These are phyloP conservation scores for Suhomyces sp. DNA, from an alignment of 805 yeast species.

Conservation along the genomic window DNA sequence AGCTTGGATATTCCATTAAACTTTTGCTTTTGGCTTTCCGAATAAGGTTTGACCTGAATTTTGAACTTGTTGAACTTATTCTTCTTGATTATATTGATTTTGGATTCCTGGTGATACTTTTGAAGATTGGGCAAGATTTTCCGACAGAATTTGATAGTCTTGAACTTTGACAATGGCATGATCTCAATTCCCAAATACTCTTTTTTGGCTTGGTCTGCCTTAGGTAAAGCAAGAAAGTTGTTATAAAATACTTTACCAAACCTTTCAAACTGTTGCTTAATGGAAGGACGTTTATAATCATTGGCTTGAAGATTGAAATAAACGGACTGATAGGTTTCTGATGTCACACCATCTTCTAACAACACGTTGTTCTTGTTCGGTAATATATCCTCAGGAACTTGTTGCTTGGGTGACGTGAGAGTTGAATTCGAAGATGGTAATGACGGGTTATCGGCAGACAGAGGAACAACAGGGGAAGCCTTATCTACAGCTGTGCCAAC, in stretches of 20 bases:
- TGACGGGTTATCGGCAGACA: background rate
- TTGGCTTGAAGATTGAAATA: conserved; percentile 46
- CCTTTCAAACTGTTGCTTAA: conserved; percentile 19
- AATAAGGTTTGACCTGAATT: conserved; percentile 52
- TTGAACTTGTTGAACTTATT: conserved; percentile 24
- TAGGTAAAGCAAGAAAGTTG: conserved; percentile 10
- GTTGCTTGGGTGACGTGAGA: background rate
- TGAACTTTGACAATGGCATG: conserved; percentile 25
- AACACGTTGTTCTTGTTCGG: conserved; percentile 46
- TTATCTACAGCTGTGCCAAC: background rate
- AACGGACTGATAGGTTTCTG: conserved; percentile 51
- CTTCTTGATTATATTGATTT: conserved; percentile 20
- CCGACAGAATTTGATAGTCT: conserved; percentile 28
- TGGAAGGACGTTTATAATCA: conserved; percentile 41
- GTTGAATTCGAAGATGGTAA: background rate
- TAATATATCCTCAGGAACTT: conserved; percentile 9
- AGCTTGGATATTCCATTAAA: conserved; percentile 67
- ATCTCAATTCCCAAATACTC: conserved; percentile 13
- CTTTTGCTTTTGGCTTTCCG: conserved; percentile 57
- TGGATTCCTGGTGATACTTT: conserved; percentile 32
- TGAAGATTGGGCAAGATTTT: conserved; percentile 33
- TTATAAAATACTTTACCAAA: conserved; percentile 17
- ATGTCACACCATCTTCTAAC: conserved; percentile 37
- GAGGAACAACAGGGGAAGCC: background rate
- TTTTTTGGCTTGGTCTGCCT: conserved; percentile 5